Base-by-base conservation (phyloP, 495 filamentous ascomycete genomes). In the Lasiosphaeria hispida region DNA sequence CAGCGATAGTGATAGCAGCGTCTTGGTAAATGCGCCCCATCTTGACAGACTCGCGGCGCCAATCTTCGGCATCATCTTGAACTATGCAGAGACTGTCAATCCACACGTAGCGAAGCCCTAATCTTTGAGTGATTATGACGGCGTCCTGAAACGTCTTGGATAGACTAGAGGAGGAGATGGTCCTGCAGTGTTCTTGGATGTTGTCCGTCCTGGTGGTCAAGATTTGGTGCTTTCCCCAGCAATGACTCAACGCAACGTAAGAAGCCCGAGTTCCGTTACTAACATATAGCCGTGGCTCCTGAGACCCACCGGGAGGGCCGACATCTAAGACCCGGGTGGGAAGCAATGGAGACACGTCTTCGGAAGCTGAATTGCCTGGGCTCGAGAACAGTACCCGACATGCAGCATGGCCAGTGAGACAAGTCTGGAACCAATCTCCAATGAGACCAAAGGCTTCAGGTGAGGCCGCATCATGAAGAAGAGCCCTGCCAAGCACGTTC, bases 41-140 rank as follows among this genome's bases (percentile, higher is more conserved):
- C 9, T 53, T 42, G 2, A 42, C 36, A 1, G 68, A 61, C 45
- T 75, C 69, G 9, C 38, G 50, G 36, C 57, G 52, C 71, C 69
- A 71, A 38, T 74, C 72, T 8, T 65, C 58, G 1, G 39, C 38
- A 33, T 56, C 53, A 45, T 73, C 69, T 52, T 73, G 69, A 49
- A 72, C 58, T 11, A 75, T 73, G 50, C 72, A 75, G 7, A 75
- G 51, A 35, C 62, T 61, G 45, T 75, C 72, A 14, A 74, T 70
- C 69, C 72, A 75, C 15, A 75, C 38, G 51, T 71, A 74, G 38
- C 57, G 55, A 30, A 72, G 34, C 8, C 58, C 55, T 1, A 69
- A 10, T 6, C 33, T n/a, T 10, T 43, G 44, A 13, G 36, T 48
- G 47, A 36, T 48, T 44, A 15, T 42, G 6, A 63, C 35, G 8